Evolutionary conservation across 768 basidiomycete genomes (phyloP).

Genomic region (Termitomyces sp.): DNA sequence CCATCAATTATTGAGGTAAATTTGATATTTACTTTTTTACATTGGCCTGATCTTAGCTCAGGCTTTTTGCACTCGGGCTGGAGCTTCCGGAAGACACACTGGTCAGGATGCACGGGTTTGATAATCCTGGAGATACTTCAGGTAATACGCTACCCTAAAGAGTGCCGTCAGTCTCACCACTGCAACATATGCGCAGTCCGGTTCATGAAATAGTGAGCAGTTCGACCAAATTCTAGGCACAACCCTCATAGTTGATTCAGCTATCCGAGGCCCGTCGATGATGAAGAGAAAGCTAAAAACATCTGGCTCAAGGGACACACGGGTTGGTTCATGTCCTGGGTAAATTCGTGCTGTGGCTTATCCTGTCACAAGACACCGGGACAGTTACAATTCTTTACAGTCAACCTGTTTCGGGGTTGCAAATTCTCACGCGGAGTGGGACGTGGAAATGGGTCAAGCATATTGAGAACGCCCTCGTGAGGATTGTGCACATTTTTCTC

Average conservation of each 20-base stretch:
- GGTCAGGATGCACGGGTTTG: slow-evolving; percentile 33
- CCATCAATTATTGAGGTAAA: slow-evolving; percentile 29
- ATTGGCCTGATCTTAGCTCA: not conserved
- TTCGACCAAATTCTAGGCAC: not conserved
- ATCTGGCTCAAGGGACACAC: slow-evolving; percentile 50
- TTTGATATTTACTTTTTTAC: not conserved
- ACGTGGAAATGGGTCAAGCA: slow-evolving; percentile 44
- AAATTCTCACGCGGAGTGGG: slow-evolving; percentile 36
- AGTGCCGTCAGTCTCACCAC: not conserved
- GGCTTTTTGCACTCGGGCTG: slow-evolving; percentile 35
- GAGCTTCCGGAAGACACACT: slow-evolving; percentile 41
- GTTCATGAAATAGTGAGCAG: slow-evolving; percentile 43
- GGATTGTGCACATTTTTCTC: not conserved
- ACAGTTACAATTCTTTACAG: slow-evolving; percentile 42
- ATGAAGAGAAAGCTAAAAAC: slow-evolving; percentile 36
- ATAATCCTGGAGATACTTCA: slow-evolving; percentile 30
- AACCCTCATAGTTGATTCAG: slow-evolving; percentile 15
- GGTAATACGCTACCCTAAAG: slow-evolving; percentile 15
- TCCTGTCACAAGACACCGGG: slow-evolving; percentile 30
- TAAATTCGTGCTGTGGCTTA: not conserved
- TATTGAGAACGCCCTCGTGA: slow-evolving; percentile 41
- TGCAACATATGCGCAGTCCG: slow-evolving; percentile 24
- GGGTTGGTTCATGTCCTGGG: slow-evolving; percentile 18
- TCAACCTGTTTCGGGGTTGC: slow-evolving; percentile 42
- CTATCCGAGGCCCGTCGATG: slow-evolving; percentile 36